Percentiles rank a stretch among this genome's conserved stretches.
Evolutionary conservation across 1,284 basidiomycete species (phyloP).

Genomic region (Puccinia coronata): DNA sequence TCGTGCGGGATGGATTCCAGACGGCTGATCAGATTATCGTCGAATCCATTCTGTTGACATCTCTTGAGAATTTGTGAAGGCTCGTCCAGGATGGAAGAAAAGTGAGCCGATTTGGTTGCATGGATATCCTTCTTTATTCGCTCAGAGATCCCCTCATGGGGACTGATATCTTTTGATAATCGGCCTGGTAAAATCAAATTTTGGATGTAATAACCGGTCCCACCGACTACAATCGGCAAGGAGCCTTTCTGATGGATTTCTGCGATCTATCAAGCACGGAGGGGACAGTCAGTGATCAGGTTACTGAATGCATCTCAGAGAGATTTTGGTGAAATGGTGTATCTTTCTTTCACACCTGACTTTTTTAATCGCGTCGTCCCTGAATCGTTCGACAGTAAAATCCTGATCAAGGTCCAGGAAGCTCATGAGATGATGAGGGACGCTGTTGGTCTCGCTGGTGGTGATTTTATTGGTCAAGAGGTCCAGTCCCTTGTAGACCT

Average conservation of each 20-base stretch:
- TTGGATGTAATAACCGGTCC: slow-evolving; percentile 96
- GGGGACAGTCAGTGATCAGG: not conserved
- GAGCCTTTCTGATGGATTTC: slow-evolving; percentile 67
- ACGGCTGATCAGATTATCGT: slow-evolving; percentile 27
- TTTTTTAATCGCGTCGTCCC: slow-evolving; percentile 56
- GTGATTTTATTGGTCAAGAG: slow-evolving; percentile 95
- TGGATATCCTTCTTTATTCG: slow-evolving; percentile 38
- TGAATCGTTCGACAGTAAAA: slow-evolving; percentile 65
- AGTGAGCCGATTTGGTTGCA: slow-evolving; percentile 36
- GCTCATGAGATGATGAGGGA: slow-evolving; percentile 85
- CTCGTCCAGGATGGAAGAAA: not conserved
- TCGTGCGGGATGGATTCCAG: slow-evolving; percentile 11
- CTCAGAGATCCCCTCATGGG: not conserved
- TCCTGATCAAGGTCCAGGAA: slow-evolving; percentile 81
- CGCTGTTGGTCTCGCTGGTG: slow-evolving; percentile 70
- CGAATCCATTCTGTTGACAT: slow-evolving; percentile 43
- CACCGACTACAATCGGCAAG: slow-evolving; percentile 87
- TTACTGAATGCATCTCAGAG: no score
- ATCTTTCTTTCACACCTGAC: slow-evolving; percentile 44
- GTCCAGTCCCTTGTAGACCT: slow-evolving; percentile 90
- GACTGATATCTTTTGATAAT: slow-evolving; percentile 54
- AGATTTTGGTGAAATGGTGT: not conserved
- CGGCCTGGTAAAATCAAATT: slow-evolving; percentile 67
- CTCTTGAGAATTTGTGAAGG: slow-evolving; percentile 13
- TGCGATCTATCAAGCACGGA: slow-evolving; percentile 65